Base-by-base conservation (phyloP, 2,329 filamentous ascomycete species). In the Monosporascus cannonballus region DNA sequence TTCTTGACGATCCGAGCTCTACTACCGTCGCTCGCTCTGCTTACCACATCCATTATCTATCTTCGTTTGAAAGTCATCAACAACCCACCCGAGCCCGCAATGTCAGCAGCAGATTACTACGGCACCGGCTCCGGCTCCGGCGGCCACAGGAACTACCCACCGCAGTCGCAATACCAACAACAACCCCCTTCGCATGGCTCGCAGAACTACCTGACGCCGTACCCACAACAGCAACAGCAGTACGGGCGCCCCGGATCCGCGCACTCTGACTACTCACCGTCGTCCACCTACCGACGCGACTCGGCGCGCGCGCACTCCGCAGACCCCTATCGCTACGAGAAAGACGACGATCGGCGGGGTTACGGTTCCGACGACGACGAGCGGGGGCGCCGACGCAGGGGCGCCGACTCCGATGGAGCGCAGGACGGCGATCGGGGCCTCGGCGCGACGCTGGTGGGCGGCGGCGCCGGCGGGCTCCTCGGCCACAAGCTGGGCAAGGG, bases 401-500 rank as follows among this genome's bases (percentile, higher is more conserved):
- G 30, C 24, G 42, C 7, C 14, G 41, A 53, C 48, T 15, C 48
- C 51, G n/a, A 51, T 50, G 17, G 51, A 44, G 53, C 56, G 44
- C 61, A 62, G 34, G 70, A 73, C 6, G 79, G 76, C 57, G 81
- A 84, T 51, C 73, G 76, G 45, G 80, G 81, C 8, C 70, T 84
- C 14, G 73, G 80, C 14, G 76, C 80, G 1, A 78, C 79, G 2
- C 61, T 83, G 4, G 52, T 80, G 1, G 80, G 80, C 15, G 76
- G 77, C 22, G 77, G 74, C 3, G 75, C 73, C 1, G 81, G 81
- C 38, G 80, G 76, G 0, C 76, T 78, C 52, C 52, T 80, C 0
- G 80, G 76, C 0, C 76, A 82, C 61, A 76, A 83, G 64, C 63
- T 79, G 11, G 79, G 80, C 20, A 77, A 78, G 50, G 78, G 79